Base-by-base conservation (phyloP, 345 rosid species). In the Aethionema arabicum region DNA sequence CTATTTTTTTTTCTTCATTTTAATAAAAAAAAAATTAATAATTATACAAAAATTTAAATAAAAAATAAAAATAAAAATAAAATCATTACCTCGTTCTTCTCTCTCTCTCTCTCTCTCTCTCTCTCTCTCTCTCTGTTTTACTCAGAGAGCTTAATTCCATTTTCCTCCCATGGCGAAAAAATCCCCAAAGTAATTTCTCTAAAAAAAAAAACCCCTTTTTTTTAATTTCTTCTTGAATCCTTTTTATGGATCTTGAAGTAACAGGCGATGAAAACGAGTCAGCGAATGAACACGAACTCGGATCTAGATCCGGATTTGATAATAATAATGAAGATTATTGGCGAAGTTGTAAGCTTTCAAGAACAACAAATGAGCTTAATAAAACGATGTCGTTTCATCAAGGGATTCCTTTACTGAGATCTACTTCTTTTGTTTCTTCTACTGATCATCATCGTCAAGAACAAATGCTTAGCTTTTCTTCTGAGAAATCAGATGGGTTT, bases 171-270 rank as follows among this genome's bases (percentile, higher is more conserved):
- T 75, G 79, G 76, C 27, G 27, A 49, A 68, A 68, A 69, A 40
- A 71, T 68, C 74, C 66, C 72, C 11, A 46, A 51, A 61, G 52
- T 61, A 66, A 35, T 65, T 82, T 43, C 56, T 45, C 68, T 2
- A 21, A 1, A 21, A 1, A 21, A 21, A 21, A 21, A 21, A 82
- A 77, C 44, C 35, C 49, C 16, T 2, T 54, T 10, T 31, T 65
- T 54, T n/a, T n/a, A n/a, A 44, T 54, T 70, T 41, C 63, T 55
- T 53, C 33, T 78, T 30, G 4, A 57, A 63, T 69, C 74, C 63
- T 70, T 70, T 70, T 42, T 38, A 70, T 84, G 91, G 88, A 85
- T 78, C 82, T 83, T 59, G 85, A 80, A 77, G 81, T 63, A 32
- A 56, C 79, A 56, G 74, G 81, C 61, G 62, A 58, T 64, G 81